These are phyloP conservation scores for Astrothelium subdiscretum DNA, from an alignment of 495 filamentous ascomycete species.

Conservation along the genomic window DNA sequence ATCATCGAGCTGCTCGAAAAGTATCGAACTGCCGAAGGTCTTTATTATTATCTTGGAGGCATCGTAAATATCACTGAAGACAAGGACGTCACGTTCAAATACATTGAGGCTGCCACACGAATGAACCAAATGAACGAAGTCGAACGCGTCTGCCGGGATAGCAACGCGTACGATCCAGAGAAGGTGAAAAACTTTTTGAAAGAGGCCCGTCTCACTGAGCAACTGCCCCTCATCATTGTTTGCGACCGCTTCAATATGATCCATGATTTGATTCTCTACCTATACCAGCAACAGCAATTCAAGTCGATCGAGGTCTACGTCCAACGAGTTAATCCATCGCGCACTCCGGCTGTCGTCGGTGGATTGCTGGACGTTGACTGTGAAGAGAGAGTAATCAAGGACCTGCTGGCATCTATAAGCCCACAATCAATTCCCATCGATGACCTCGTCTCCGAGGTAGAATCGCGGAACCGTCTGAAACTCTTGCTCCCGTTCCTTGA, in stretches of 20 bases:
- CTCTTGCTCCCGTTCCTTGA: conserved; percentile 93
- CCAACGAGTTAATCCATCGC: conserved; percentile 92
- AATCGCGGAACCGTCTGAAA: conserved; percentile 91
- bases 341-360: conserved; percentile 88
- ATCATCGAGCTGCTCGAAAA: conserved; percentile 94
- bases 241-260: conserved; percentile 98
- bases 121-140: conserved; percentile 90
- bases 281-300: conserved; percentile 99
- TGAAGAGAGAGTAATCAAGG: conserved; percentile 91
- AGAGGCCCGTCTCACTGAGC: conserved; percentile 83
- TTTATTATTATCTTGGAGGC: conserved; percentile 96
- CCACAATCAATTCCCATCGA: conserved; percentile 84
- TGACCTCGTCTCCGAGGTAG: conserved; percentile 89
- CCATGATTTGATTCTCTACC: conserved; percentile 90
- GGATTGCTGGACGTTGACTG: conserved; percentile 96
- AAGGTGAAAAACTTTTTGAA: conserved; percentile 99
- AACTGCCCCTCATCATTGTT: conserved; percentile 94
- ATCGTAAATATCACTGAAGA: conserved; percentile 97
- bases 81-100: conserved; percentile 95
- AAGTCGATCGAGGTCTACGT: conserved; percentile 99
- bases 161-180: conserved; percentile 76
- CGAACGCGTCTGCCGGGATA: conserved; percentile 93
- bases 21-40: conserved; percentile 88
- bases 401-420: conserved; percentile 77
- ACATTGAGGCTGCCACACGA: conserved; percentile 90